Percentiles rank a stretch among this genome's conserved stretches.
Conservation (phyloP, 257 asterid genomes). For the Echium plantagineum region DNA sequence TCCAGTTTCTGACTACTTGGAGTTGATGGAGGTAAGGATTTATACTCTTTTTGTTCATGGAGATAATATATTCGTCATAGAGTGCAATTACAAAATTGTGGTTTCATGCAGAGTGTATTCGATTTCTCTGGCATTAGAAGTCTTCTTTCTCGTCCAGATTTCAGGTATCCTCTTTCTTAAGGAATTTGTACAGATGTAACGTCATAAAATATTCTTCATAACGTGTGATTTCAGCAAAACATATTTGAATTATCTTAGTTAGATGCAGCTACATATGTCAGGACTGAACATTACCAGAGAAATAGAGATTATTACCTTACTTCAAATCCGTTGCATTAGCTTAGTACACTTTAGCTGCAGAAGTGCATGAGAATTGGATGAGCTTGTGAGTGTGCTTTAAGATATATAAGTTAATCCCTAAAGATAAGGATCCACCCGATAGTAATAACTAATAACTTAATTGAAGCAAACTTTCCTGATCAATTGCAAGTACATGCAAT, state of each 20-base stretch:
- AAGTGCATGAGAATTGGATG: no score
- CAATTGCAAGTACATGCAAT: no score
- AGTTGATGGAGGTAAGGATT: slow-evolving; percentile 74
- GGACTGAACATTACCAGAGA: not conserved
- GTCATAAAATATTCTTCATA: not conserved
- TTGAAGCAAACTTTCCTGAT: no score
- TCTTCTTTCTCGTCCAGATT: slow-evolving; percentile 65
- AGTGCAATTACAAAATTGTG: slow-evolving; percentile 11
- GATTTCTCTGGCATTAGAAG: slow-evolving; percentile 71
- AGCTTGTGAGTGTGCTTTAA: no score
- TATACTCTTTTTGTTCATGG: slow-evolving; percentile 1
- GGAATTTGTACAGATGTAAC: not conserved
- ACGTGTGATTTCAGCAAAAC: not conserved
- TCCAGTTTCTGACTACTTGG: slow-evolving; percentile 91
- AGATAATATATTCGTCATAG: not conserved
- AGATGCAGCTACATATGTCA: not conserved
- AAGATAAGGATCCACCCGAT: no score
- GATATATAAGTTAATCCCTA: no score
- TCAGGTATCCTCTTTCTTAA: slow-evolving; percentile 41
- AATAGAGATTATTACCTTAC: not conserved
- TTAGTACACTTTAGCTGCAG: not conserved
- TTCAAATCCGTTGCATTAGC: not conserved
- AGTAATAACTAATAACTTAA: no score
- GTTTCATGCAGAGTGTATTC: slow-evolving; percentile 69
- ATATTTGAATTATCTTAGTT: not conserved